Conservation (phyloP, 2,329 filamentous ascomycete species). For the Dactylonectria macrodidyma region DNA sequence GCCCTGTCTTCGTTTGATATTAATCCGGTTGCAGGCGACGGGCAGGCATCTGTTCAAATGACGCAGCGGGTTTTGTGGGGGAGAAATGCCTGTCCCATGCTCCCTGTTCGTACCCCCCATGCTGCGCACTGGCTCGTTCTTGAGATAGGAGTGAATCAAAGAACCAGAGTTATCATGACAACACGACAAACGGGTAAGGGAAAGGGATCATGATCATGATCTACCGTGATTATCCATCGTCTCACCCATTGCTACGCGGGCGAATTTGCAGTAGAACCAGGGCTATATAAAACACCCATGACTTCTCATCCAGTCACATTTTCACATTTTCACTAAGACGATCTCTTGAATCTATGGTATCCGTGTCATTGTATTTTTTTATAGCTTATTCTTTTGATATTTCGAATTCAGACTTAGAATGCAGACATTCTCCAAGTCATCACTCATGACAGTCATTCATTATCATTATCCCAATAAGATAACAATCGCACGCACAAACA, state of each 20-base stretch:
- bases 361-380: not conserved
- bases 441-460: conserved; percentile 52
- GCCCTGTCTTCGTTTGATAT: not conserved
- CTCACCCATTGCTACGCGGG: not conserved
- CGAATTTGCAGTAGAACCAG: too few species aligned
- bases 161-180: not conserved
- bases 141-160: not conserved
- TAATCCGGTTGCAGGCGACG: not conserved
- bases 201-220: conserved; percentile 9
- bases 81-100: not conserved
- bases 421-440: conserved; percentile 49
- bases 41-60: not conserved
- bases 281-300: not conserved
- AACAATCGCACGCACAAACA: conserved; percentile 25
- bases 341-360: not conserved
- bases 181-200: conserved; percentile 10
- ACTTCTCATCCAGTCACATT: not conserved
- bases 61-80: not conserved
- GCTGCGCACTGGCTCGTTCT: not conserved
- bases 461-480: conserved; percentile 51
- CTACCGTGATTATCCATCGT: not conserved
- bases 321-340: not conserved
- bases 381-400: conserved; percentile 24
- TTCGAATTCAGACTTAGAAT: conserved; percentile 49
- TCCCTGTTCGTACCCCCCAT: not conserved